A percentile compares a stretch with the other conserved stretches of the same genome.
Evolutionary conservation across 2,329 filamentous ascomycete genomes (phyloP).

Genomic region (Aureobasidium leucospermi): DNA sequence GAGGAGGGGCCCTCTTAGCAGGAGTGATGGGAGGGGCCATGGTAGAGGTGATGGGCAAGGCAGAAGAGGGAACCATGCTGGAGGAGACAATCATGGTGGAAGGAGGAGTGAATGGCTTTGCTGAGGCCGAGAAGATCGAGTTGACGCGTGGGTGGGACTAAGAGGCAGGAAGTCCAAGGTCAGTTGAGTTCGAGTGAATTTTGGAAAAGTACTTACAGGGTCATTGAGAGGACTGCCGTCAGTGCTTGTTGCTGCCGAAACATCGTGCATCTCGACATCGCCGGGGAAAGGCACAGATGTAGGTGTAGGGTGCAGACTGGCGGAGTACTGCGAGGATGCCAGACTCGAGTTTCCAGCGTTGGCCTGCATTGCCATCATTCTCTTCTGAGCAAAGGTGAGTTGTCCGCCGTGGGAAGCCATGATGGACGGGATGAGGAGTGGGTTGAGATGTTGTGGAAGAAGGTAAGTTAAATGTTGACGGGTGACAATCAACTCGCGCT

Average conservation of each 20-base stretch:
- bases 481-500: too few relatives aligned
- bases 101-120: neutral
- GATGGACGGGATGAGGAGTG: neutral
- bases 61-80: too few relatives aligned
- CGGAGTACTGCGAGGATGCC: neutral
- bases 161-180: neutral
- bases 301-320: neutral
- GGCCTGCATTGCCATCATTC: neutral
- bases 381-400: neutral
- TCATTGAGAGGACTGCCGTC: neutral
- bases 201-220: neutral
- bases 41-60: neutral
- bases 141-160: neutral
- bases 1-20: neutral
- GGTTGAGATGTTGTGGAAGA: too few relatives aligned
- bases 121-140: neutral
- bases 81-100: neutral
- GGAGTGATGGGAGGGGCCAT: neutral
- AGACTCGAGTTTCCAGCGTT: too few relatives aligned
- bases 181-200: neutral
- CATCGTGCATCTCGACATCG: neutral
- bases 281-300: neutral
- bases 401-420: neutral
- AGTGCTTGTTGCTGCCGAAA: neutral
- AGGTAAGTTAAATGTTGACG: too few relatives aligned